phyloP scores from a whole-genome alignment of 192 early-diverging fungal species.

The Linnemannia exigua region DNA sequence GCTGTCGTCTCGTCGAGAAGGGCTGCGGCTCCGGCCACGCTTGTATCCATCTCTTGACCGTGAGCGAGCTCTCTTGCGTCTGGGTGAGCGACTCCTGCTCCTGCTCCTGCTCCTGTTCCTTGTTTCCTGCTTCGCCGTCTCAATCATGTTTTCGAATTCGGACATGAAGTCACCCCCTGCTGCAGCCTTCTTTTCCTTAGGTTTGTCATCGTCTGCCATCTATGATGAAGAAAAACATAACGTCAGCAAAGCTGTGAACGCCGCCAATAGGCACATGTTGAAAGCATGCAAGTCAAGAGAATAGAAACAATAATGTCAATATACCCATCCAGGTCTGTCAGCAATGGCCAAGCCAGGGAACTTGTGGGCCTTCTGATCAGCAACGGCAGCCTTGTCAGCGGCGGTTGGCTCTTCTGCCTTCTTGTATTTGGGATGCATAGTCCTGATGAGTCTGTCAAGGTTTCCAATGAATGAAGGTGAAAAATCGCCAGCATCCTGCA shows the following conservation, averaged over 20 bases:
- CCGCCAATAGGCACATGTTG: neutral
- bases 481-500: slow-evolving; percentile 85
- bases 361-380: slow-evolving; percentile 69
- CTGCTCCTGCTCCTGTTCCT: slow-evolving; percentile 52
- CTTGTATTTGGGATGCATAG: slow-evolving; percentile 79
- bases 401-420: slow-evolving; percentile 22
- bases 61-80: slow-evolving; percentile 53
- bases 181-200: slow-evolving; percentile 36
- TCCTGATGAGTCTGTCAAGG: slow-evolving; percentile 89
- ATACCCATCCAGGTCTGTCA: slow-evolving; percentile 65
- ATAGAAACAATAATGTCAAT: neutral
- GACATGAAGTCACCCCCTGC: slow-evolving; percentile 69
- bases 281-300: too few relatives aligned
- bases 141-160: slow-evolving; percentile 70
- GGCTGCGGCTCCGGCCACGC: slow-evolving; percentile 49
- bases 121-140: slow-evolving; percentile 46
- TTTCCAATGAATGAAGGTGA: slow-evolving; percentile 85
- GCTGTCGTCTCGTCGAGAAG: slow-evolving; percentile 40
- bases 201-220: slow-evolving; percentile 17
- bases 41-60: slow-evolving; percentile 27
- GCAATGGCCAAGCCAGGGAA: slow-evolving; percentile 87
- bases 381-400: slow-evolving; percentile 40
- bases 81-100: slow-evolving; percentile 30
- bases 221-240: neutral
- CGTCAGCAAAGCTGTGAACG: neutral